phyloP scores from a whole-genome alignment of 2,329 filamentous ascomycete species.

The Microdochium trichocladiopsis region DNA sequence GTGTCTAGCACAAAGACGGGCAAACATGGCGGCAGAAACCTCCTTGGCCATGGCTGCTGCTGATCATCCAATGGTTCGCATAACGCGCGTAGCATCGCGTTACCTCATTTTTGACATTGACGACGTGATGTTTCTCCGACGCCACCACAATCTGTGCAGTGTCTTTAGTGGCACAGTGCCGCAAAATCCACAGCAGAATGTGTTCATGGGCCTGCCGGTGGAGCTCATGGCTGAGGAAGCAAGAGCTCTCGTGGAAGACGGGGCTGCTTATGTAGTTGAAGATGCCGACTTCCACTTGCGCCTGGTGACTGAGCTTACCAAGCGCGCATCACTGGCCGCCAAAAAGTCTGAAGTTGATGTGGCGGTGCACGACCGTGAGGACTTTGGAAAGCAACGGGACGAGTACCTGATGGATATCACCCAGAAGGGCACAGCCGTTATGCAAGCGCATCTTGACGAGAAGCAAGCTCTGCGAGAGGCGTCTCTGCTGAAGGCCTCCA shows the following conservation, averaged over 20 bases:
- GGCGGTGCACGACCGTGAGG: not conserved
- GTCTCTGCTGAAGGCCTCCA: constrained; percentile 1
- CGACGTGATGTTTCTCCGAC: constrained; percentile 69
- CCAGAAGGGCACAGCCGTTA: not conserved
- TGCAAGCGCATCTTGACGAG: constrained; percentile 29
- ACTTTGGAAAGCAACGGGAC: constrained; percentile 30
- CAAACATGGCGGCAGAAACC: constrained; percentile 1
- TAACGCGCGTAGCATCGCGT: constrained; percentile 71
- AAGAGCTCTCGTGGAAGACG: constrained; percentile 68
- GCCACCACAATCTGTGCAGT: constrained; percentile 76
- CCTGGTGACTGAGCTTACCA: constrained; percentile 51
- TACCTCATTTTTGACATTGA: constrained; percentile 89
- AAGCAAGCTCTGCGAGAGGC: constrained; percentile 16
- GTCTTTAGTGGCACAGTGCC: constrained; percentile 83
- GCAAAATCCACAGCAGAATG: constrained; percentile 89
- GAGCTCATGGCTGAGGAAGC: constrained; percentile 91
- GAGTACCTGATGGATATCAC: constrained; percentile 6
- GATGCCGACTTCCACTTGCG: constrained; percentile 65
- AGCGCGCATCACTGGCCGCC: constrained; percentile 8
- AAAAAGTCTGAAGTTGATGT: constrained; percentile 5
- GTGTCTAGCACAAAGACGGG: not conserved
- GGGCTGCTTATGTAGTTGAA: constrained; percentile 73
- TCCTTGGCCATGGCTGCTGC: constrained; percentile 8
- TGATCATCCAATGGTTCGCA: constrained; percentile 55
- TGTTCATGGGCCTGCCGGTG: constrained; percentile 82